Conservation (phyloP, 1,284 basidiomycete genomes). For the Xerocomus minutiporus region DNA sequence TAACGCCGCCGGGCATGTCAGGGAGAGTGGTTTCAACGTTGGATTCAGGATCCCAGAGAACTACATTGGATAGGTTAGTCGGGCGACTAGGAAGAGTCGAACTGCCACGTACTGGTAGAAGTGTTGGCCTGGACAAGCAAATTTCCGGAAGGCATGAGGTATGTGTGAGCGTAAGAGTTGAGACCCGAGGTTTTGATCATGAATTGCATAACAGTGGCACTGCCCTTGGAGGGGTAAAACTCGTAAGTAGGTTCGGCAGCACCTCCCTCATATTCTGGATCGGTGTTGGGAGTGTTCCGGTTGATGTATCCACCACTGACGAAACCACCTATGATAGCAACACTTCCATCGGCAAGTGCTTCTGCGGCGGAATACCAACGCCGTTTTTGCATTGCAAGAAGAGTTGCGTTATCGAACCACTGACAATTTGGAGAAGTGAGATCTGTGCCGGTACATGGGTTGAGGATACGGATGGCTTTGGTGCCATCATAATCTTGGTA, state of each 20-base stretch:
- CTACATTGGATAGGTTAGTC: slow-evolving; percentile 33
- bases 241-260: slow-evolving; percentile 70
- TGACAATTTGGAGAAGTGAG: slow-evolving; percentile 53
- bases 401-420: slow-evolving; percentile 72
- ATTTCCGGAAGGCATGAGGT: slow-evolving; percentile 80
- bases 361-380: slow-evolving; percentile 91
- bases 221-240: slow-evolving; percentile 73
- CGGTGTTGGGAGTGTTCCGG: slow-evolving; percentile 68
- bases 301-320: slow-evolving; percentile 87
- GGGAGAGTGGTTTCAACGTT: slow-evolving; percentile 62
- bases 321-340: slow-evolving; percentile 78
- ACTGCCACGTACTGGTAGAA: slow-evolving; percentile 58
- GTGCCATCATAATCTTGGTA: slow-evolving; percentile 67
- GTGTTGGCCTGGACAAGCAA: slow-evolving; percentile 83
- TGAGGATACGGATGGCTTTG: slow-evolving; percentile 67
- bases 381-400: slow-evolving; percentile 69
- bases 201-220: slow-evolving; percentile 67
- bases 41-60: slow-evolving; percentile 57
- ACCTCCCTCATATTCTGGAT: slow-evolving; percentile 60
- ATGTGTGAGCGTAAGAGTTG: slow-evolving; percentile 86
- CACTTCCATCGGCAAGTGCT: slow-evolving; percentile 59
- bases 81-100: neutral
- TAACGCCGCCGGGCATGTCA: slow-evolving; percentile 60
- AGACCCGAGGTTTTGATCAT: slow-evolving; percentile 80
- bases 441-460: slow-evolving; percentile 60